Conservation (phyloP, 169 alveolate genomes). For the Cryptosporidium sp. region DNA sequence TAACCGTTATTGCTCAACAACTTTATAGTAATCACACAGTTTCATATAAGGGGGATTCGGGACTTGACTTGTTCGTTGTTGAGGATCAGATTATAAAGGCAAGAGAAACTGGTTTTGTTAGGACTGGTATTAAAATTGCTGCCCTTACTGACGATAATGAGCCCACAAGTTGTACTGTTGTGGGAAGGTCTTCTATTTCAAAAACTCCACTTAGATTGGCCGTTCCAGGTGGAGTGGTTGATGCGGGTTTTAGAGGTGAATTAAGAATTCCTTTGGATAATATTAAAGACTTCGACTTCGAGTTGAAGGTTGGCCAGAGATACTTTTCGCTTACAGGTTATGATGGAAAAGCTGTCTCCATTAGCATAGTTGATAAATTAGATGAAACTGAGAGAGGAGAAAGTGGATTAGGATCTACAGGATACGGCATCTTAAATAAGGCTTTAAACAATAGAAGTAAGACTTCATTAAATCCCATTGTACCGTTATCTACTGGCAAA, state of each 20-base stretch:
- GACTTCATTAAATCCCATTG: not conserved
- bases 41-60: constrained; percentile 88
- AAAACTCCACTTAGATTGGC: constrained; percentile 89
- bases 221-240: constrained; percentile 88
- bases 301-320: constrained; percentile 82
- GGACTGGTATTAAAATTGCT: constrained; percentile 86
- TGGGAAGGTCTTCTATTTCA: constrained; percentile 89
- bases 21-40: constrained; percentile 82
- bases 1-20: constrained; percentile 76
- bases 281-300: constrained; percentile 83
- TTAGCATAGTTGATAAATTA: constrained; percentile 85
- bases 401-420: constrained; percentile 90
- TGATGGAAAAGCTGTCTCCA: constrained; percentile 84
- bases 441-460: not conserved
- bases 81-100: constrained; percentile 84
- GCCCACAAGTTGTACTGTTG: constrained; percentile 78
- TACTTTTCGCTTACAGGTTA: constrained; percentile 85
- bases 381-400: constrained; percentile 88
- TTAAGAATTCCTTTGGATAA: constrained; percentile 87
- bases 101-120: constrained; percentile 82
- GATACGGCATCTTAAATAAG: not conserved
- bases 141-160: constrained; percentile 80
- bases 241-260: constrained; percentile 91
- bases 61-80: constrained; percentile 86
- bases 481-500: not conserved